Evolutionary conservation across 768 basidiomycete species (phyloP), one percentile per base, ranked within the genome.

Genomic region (Calocera viscosa): DNA sequence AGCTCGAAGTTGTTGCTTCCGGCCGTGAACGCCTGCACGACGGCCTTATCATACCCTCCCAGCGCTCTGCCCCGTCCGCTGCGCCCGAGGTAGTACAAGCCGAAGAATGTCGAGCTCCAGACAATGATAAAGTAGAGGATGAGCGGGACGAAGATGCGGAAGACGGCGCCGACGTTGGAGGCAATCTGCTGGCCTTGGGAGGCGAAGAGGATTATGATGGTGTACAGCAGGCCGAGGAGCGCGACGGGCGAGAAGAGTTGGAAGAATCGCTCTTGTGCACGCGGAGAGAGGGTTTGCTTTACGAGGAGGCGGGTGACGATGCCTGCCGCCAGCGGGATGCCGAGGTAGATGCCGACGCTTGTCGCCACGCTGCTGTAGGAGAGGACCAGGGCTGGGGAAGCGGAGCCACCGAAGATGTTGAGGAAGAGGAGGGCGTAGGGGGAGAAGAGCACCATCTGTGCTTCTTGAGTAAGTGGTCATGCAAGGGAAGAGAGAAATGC

Each of bases 1-100:
- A 92, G 80, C 77, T 92, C 86, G 68, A 88, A 87, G 71, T 90
- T 91, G 72, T 90, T 91, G 66, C 85, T 87, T 1, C 84, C 85
- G 0, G 88, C 88, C 0, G 90, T 91, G 75, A 92, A 92, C 0
- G 85, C 81, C 72, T 91, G 90, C 1, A 86, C 84, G 1, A 86
- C 87, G 0, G 88, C 87, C 78, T 84, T 83, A 71, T 90, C 82
- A 71, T 91, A 92, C 7, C 82, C 82, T 26, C 66, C 68, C 7
- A 69, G 63, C 35, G 66, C 53, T 47, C 77, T 78, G 11, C 68
- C 30, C 2, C 69, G 68, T 66, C 79, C 76, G 41, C 75, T 72
- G 47, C 80, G 72, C 12, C 78, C 74, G 17, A 86, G 76, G 68
- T 76, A 80, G 72, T 78, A 86, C 19, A 88, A 76, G n/a, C 83